Percentiles rank a stretch among this genome's conserved stretches.
These are phyloP conservation scores for Fusarium sp. DNA, from an alignment of 2,329 filamentous ascomycete species.

Conservation along the genomic window DNA sequence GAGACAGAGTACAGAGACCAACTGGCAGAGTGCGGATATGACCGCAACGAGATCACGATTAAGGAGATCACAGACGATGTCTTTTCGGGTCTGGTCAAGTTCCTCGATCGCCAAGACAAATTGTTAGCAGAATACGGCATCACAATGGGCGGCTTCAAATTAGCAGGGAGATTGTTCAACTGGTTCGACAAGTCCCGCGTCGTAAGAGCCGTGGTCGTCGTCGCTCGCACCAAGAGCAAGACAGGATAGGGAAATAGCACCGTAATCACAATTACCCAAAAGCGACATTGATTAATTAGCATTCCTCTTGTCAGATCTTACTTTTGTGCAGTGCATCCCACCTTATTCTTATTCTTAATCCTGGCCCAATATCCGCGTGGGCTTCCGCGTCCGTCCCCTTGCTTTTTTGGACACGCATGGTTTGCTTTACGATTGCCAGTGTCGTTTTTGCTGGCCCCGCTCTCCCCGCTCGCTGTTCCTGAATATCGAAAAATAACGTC, in stretches of 20 bases:
- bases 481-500: neutral
- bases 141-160: constrained; percentile 49
- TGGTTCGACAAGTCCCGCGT: constrained; percentile 51
- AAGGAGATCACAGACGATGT: constrained; percentile 63
- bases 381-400: neutral
- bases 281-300: neutral
- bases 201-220: constrained; percentile 49
- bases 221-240: constrained; percentile 42
- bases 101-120: constrained; percentile 51
- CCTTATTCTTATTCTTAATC: neutral
- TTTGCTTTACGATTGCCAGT: neutral
- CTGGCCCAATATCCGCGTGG: constrained; percentile 22
- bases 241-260: constrained; percentile 8
- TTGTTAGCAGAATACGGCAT: constrained; percentile 49
- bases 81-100: constrained; percentile 59
- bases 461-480: neutral
- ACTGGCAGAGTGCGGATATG: constrained; percentile 60
- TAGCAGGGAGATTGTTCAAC: constrained; percentile 50
- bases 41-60: constrained; percentile 52
- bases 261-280: neutral
- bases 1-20: constrained; percentile 55
- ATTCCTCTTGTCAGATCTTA: neutral
- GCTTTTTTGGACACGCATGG: neutral
- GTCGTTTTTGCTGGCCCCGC: neutral
- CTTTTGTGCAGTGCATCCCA: neutral